phyloP scores from a whole-genome alignment of 1,284 basidiomycete genomes.

The Takashimella koratensis region DNA sequence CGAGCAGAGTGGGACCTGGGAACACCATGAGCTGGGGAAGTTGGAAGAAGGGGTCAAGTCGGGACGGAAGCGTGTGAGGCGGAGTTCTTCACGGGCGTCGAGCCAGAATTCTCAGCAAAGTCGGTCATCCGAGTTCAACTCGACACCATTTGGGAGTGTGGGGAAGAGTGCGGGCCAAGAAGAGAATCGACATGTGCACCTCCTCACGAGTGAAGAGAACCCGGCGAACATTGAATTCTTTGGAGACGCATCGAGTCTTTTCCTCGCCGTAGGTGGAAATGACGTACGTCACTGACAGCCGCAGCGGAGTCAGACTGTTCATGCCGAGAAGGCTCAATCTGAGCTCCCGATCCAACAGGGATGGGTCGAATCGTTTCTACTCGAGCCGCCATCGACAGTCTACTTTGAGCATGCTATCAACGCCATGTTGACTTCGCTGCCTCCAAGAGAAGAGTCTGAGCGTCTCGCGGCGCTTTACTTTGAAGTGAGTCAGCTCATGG shows the following conservation, averaged over 20 bases:
- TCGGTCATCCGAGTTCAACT: too few relatives aligned
- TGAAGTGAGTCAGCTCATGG: conserved; percentile 6
- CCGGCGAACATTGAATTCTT: conserved; percentile 13
- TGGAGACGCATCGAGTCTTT: conserved; percentile 18
- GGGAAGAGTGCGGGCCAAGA: neutral
- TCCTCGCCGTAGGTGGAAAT: conserved; percentile 12
- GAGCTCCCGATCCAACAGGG: conserved; percentile 11
- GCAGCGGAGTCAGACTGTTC: neutral
- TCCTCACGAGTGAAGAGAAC: conserved; percentile 4
- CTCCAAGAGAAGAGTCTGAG: conserved; percentile 7
- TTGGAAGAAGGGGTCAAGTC: conserved; percentile 1
- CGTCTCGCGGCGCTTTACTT: conserved; percentile 8
- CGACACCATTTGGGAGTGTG: too few relatives aligned
- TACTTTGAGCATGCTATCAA: conserved; percentile 3
- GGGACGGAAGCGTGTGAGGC: too few relatives aligned
- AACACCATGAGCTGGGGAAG: neutral
- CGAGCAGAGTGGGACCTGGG: too few relatives aligned
- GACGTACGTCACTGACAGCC: too few relatives aligned
- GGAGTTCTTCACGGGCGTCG: too few relatives aligned
- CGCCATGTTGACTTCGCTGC: conserved; percentile 6
- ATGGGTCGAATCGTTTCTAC: conserved; percentile 15
- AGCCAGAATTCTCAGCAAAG: too few relatives aligned
- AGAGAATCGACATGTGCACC: conserved; percentile 4
- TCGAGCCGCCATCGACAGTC: conserved; percentile 12
- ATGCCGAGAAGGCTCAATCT: too few relatives aligned